phyloP scores from a whole-genome alignment of 306 rosid species.

The Prunus mira region DNA sequence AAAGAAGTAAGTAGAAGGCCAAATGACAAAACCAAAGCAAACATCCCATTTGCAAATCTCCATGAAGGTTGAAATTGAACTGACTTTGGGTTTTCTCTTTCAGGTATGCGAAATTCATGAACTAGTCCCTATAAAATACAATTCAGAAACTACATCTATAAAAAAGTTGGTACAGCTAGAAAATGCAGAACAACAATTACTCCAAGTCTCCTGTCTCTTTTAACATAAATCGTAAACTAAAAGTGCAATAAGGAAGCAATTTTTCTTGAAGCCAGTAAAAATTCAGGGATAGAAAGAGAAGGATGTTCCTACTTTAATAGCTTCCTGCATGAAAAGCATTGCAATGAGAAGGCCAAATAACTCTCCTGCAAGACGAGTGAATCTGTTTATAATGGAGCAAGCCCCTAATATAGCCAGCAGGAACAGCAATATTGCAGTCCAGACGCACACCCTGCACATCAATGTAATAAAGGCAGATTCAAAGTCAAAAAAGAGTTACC shows the following conservation, averaged over 20 bases:
- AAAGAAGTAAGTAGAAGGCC: conserved; percentile 71
- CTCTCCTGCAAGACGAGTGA: conserved; percentile 78
- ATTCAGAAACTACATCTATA: background rate
- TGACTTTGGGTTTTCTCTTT: conserved; percentile 46
- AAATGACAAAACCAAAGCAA: conserved; percentile 74
- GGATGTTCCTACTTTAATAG: conserved; percentile 51
- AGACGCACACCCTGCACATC: conserved; percentile 65
- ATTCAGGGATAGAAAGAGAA: conserved; percentile 7
- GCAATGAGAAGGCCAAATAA: conserved; percentile 85
- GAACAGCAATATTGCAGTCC: conserved; percentile 73
- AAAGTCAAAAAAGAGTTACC: background rate
- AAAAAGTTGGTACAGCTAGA: background rate
- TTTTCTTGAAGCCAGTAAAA: background rate
- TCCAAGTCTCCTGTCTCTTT: background rate
- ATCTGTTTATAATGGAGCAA: conserved; percentile 78
- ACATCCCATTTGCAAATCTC: conserved; percentile 89
- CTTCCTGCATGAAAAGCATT: conserved; percentile 84
- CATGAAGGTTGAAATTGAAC: conserved; percentile 66
- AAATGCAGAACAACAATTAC: background rate
- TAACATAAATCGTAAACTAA: background rate
- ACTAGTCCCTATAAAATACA: conserved; percentile 56
- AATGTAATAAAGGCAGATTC: background rate
- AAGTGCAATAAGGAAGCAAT: conserved; percentile 9
- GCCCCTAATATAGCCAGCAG: conserved; percentile 72
- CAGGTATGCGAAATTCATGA: conserved; percentile 59